Evolutionary conservation across 2,329 filamentous ascomycete species (phyloP), one percentile per base, ranked within the genome.

Genomic region (Incumbomyces lentus): DNA sequence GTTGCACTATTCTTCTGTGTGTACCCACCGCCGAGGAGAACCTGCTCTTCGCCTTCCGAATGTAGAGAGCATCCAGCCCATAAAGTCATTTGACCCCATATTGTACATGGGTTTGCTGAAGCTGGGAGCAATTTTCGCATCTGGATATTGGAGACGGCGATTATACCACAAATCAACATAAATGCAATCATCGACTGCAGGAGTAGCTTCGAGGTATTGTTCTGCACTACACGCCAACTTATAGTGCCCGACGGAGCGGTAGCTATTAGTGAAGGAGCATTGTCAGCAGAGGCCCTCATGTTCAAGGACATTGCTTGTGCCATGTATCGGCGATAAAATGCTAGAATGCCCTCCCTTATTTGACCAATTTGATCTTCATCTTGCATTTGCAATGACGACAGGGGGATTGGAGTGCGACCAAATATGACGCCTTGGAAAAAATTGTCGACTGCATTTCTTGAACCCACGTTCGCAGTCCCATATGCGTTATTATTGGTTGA

Each of bases 261-360:
- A 4, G 22, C 22, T 5, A 26, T 26, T 4, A 26, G 5, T 26
- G 22, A 8, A 26, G 22, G 22, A 26, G 22, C 22, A 26, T 26
- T 8, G 22, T 26, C 22, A 8, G 8, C 4, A 2, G 45, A 11
- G 2, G 48, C 39, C 3, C 55, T 44, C 51, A 57, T 54, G 11
- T 52, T 55, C 3, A 4, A 19, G 5, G 49, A 51, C 16, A 57
- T 54, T 5, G 49, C 53, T 37, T 55, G 53, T 4, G 55, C 55
- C 55, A 57, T 57, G 45, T 57, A 57, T 1, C 51, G 37, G 1
- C 53, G 46, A 37, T 57, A 57, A 43, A 57, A 49, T 3, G 12
- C 32, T 1, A 44, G 22, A 11, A 56, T 51, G 18, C 34, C 49
- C 4, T 30, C 19, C 2, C 32, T 16, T 2, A 50, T 39, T 11